phyloP scores from a whole-genome alignment of 345 rosid genomes.

The Syzygium grande region DNA sequence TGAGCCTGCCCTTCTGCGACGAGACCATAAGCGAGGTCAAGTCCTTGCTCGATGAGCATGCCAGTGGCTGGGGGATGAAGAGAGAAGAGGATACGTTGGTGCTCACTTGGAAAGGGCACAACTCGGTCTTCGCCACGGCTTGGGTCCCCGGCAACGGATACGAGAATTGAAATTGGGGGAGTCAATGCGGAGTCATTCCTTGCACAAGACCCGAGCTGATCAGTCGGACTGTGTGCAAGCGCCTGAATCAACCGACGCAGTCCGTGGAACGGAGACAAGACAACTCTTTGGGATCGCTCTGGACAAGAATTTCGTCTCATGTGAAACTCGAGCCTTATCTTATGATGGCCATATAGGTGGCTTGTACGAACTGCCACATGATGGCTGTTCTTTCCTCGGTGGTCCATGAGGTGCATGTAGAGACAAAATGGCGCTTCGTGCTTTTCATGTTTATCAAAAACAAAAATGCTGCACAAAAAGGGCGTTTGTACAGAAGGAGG shows the following conservation, averaged over 20 bases:
- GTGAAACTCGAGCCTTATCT: background rate
- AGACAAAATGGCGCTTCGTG: constrained; percentile 5
- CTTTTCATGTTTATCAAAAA: constrained; percentile 7
- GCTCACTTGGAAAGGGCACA: constrained; percentile 79
- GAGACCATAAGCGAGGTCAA: constrained; percentile 45
- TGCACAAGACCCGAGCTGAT: background rate
- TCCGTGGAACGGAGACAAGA: background rate
- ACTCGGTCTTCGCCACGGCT: constrained; percentile 55
- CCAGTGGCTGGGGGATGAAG: constrained; percentile 80
- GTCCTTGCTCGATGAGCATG: constrained; percentile 51
- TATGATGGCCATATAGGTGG: background rate
- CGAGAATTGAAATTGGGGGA: background rate
- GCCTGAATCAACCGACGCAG: background rate
- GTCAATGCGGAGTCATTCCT: background rate
- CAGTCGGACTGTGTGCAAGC: background rate
- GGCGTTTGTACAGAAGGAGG: background rate
- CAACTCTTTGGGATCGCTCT: background rate
- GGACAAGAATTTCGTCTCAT: background rate
- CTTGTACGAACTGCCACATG: background rate
- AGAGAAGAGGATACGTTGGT: constrained; percentile 53
- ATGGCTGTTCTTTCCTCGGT: background rate
- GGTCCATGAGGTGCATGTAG: background rate
- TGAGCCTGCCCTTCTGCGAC: constrained; percentile 37
- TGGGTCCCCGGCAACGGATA: constrained; percentile 41
- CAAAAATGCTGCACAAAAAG: constrained; percentile 15